These are phyloP conservation scores for Ailanthus altissimus DNA, from an alignment of 345 rosid genomes.

Conservation along the genomic window DNA sequence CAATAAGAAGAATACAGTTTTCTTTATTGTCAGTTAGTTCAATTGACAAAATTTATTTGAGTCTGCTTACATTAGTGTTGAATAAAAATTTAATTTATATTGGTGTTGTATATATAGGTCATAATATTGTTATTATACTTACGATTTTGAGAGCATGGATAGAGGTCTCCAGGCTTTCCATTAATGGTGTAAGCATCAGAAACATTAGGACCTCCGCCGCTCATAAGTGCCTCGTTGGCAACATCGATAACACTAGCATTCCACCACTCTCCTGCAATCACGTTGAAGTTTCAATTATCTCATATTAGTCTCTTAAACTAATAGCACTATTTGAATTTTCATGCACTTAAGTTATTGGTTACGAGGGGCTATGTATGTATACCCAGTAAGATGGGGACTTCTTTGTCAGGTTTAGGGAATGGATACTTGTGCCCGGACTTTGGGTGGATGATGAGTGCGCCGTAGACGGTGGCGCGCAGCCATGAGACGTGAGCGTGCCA, in stretches of 20 bases:
- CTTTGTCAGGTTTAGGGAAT: conserved; percentile 69
- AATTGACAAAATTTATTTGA: not conserved
- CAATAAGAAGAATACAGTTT: not conserved
- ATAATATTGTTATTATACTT: conserved; percentile 17
- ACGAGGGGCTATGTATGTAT: not conserved
- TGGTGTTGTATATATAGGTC: no score
- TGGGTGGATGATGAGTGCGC: conserved; percentile 81
- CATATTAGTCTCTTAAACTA: no score
- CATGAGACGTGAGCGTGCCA: conserved; percentile 83
- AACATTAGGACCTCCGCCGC: conserved; percentile 54
- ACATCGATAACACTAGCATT: conserved; percentile 69
- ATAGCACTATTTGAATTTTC: not conserved
- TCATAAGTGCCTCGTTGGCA: conserved; percentile 51
- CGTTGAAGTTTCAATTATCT: not conserved
- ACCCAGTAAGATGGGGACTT: conserved; percentile 81
- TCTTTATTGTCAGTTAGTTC: not conserved
- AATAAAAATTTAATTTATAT: not conserved
- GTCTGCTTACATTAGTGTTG: not conserved
- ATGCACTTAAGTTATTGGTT: not conserved
- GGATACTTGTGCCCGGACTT: conserved; percentile 63
- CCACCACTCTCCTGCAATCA: conserved; percentile 88
- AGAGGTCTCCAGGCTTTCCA: conserved; percentile 86
- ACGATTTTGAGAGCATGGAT: conserved; percentile 71
- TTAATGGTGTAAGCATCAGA: conserved; percentile 89
- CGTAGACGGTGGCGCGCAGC: conserved; percentile 85